Conservation (phyloP, 2,329 filamentous ascomycete genomes). For the Cytospora schulzeri region DNA sequence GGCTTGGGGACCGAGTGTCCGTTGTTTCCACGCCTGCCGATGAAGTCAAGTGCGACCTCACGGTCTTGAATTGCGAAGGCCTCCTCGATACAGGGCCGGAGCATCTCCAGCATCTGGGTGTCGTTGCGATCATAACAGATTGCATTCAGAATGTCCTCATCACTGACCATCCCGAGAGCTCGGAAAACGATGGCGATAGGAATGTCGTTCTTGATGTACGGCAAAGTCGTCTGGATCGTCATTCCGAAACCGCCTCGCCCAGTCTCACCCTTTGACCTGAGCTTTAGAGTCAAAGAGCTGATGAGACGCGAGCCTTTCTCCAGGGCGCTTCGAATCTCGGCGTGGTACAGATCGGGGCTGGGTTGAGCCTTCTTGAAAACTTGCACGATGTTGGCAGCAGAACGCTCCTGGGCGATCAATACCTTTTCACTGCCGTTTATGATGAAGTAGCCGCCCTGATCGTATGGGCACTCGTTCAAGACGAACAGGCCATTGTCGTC, state of each 20-base stretch:
- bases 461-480: slow-evolving; percentile 96
- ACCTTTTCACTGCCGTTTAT: slow-evolving; percentile 99
- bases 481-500: slow-evolving; percentile 84
- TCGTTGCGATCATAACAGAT: slow-evolving; percentile 96
- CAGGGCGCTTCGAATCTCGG: slow-evolving; percentile 93
- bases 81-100: slow-evolving; percentile 96
- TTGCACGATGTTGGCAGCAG: slow-evolving; percentile 97
- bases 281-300: slow-evolving; percentile 87
- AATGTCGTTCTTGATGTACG: slow-evolving; percentile 91
- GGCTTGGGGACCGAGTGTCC: slow-evolving; percentile 75
- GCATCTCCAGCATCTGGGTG: slow-evolving; percentile 94
- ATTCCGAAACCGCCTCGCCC: slow-evolving; percentile 81
- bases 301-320: slow-evolving; percentile 96
- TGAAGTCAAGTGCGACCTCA: slow-evolving; percentile 91
- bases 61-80: slow-evolving; percentile 94
- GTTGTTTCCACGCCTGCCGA: slow-evolving; percentile 82
- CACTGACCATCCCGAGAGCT: slow-evolving; percentile 91
- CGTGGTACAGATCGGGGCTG: slow-evolving; percentile 89
- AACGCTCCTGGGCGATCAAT: slow-evolving; percentile 94
- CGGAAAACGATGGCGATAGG: slow-evolving; percentile 95
- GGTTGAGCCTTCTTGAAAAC: slow-evolving; percentile 97
- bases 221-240: slow-evolving; percentile 86
- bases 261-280: slow-evolving; percentile 81
- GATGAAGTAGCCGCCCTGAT: slow-evolving; percentile 97
- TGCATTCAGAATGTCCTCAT: slow-evolving; percentile 96